phyloP scores from a whole-genome alignment of 208 protist genomes.

The Wallacemonas collosoma region DNA sequence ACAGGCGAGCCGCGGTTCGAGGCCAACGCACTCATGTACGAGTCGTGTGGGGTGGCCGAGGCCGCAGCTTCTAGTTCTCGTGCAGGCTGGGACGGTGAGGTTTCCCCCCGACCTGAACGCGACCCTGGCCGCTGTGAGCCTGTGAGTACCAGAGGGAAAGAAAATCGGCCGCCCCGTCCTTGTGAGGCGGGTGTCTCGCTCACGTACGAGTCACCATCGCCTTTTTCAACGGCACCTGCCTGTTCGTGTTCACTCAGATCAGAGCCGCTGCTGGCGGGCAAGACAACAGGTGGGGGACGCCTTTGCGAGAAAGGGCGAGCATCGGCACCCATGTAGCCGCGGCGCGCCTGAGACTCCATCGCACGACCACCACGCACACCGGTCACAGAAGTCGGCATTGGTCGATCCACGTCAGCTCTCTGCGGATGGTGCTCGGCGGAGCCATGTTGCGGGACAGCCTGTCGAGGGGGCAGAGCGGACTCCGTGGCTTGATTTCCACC shows the following conservation, averaged over 20 bases:
- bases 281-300: conserved; percentile 18
- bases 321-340: conserved; percentile 4
- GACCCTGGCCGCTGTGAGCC: neutral
- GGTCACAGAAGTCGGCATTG: neutral
- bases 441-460: neutral
- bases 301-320: conserved; percentile 16
- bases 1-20: neutral
- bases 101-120: neutral
- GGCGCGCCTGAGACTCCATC: neutral
- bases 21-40: conserved; percentile 11
- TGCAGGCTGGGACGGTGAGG: neutral
- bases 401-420: conserved; percentile 1
- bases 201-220: conserved; percentile 35
- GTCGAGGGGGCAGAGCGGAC: neutral
- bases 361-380: neutral
- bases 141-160: conserved; percentile 4
- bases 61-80: neutral
- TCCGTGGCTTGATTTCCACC: too few relatives aligned
- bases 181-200: conserved; percentile 21
- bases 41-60: conserved; percentile 11
- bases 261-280: conserved; percentile 11
- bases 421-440: neutral
- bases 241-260: neutral
- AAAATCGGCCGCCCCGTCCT: neutral
- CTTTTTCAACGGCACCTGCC: neutral